Conservation (phyloP, 2,329 filamentous ascomycete genomes). For the Calonectria ilicicola region DNA sequence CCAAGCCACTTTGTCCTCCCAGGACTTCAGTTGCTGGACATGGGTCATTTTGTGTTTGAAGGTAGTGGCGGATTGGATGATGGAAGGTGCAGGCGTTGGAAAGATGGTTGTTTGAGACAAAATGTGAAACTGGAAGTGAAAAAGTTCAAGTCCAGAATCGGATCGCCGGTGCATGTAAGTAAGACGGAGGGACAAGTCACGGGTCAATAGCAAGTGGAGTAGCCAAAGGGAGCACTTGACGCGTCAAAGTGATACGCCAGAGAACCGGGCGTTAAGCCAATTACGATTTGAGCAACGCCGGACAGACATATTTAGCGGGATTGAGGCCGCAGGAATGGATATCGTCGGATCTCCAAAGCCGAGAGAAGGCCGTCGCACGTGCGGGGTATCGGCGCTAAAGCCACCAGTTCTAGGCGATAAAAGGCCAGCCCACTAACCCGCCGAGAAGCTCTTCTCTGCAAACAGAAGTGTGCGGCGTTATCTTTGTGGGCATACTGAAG, state of each 20-base stretch:
- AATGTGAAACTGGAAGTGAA: neutral
- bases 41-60: neutral
- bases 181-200: slow-evolving; percentile 1
- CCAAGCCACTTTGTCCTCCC: slow-evolving; percentile 22
- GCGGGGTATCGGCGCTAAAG: slow-evolving; percentile 3
- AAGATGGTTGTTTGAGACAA: neutral
- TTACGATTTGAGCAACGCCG: neutral
- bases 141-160: neutral
- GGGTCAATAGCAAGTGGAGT: neutral
- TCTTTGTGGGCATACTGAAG: neutral
- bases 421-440: neutral
- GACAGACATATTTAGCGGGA: neutral
- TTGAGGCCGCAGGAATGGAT: neutral
- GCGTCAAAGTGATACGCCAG: neutral
- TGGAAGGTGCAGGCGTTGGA: neutral
- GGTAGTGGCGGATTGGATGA: neutral
- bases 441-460: neutral
- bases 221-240: neutral
- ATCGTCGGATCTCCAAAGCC: slow-evolving; percentile 14
- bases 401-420: neutral
- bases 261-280: neutral
- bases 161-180: neutral
- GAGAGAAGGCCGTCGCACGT: neutral
- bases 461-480: neutral
- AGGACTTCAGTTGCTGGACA: slow-evolving; percentile 7